A percentile compares a stretch with the other conserved stretches of the same genome.
Evolutionary conservation across 805 yeast genomes (phyloP).

Genomic region (Nakazawaea peltata): DNA sequence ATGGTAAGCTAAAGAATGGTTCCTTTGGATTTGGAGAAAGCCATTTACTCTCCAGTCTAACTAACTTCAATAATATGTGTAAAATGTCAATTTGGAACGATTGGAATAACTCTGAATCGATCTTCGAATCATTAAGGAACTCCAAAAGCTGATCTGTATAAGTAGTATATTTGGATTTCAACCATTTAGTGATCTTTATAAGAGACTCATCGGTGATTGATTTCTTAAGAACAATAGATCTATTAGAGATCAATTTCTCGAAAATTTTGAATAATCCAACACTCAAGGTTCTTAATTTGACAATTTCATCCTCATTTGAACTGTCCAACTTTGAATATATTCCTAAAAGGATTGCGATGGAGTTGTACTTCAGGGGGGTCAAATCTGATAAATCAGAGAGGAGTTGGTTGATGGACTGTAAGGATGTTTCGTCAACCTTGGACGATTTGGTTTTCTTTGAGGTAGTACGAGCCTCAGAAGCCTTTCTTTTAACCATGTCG

Average conservation of each 20-base stretch:
- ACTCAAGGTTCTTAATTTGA: slow-evolving; percentile 28
- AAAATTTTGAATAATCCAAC: slow-evolving; percentile 39
- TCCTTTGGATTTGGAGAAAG: slow-evolving; percentile 43
- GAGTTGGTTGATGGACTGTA: too few relatives aligned
- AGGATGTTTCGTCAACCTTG: too few relatives aligned
- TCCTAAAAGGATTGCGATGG: slow-evolving; percentile 38
- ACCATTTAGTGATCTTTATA: slow-evolving; percentile 51
- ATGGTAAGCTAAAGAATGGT: slow-evolving; percentile 53
- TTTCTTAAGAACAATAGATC: slow-evolving; percentile 26
- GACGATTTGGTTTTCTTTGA: neutral
- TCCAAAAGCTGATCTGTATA: slow-evolving; percentile 38
- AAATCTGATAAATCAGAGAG: too few relatives aligned
- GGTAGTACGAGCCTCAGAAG: too few relatives aligned
- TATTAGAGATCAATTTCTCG: slow-evolving; percentile 35
- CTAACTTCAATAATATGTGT: slow-evolving; percentile 47
- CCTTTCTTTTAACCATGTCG: neutral
- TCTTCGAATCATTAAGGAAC: slow-evolving; percentile 28
- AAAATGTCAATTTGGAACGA: slow-evolving; percentile 44
- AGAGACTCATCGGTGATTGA: slow-evolving; percentile 32
- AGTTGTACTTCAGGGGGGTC: slow-evolving; percentile 43
- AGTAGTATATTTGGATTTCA: slow-evolving; percentile 46
- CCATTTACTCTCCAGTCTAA: slow-evolving; percentile 46
- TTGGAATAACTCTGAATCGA: slow-evolving; percentile 34
- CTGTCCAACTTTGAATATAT: slow-evolving; percentile 22
- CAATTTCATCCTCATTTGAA: slow-evolving; percentile 15